Percentiles rank a stretch among this genome's conserved stretches.
Evolutionary conservation across 345 rosid genomes (phyloP).

Genomic region (Hibiscus mutabilis): DNA sequence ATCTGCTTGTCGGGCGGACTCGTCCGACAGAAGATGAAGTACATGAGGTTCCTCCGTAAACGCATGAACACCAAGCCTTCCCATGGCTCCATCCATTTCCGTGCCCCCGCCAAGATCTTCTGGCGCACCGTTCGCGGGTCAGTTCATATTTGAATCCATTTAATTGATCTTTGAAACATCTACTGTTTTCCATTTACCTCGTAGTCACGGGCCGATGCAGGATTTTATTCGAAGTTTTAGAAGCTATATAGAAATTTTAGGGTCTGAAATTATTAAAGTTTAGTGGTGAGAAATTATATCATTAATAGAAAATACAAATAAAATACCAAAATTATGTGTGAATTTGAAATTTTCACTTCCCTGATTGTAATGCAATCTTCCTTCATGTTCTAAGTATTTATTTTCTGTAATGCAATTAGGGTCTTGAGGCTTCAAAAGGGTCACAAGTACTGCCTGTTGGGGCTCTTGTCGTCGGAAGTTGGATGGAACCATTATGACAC

Average conservation of each 20-base stretch:
- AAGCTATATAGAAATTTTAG: too few relatives aligned
- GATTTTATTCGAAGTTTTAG: too few relatives aligned
- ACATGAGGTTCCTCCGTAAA: neutral
- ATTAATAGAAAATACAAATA: too few relatives aligned
- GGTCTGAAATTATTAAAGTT: too few relatives aligned
- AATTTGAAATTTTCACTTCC: too few relatives aligned
- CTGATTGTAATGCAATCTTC: too few relatives aligned
- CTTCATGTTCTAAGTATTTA: too few relatives aligned
- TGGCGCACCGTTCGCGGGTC: neutral
- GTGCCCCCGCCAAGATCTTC: neutral
- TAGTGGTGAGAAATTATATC: too few relatives aligned
- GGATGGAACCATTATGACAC: conserved; percentile 6
- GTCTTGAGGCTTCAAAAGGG: conserved; percentile 2
- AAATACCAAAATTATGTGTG: too few relatives aligned
- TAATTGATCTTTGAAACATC: too few relatives aligned
- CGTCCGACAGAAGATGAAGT: neutral
- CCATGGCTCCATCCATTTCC: neutral
- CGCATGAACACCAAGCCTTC: neutral
- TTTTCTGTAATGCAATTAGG: neutral
- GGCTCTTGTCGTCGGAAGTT: neutral
- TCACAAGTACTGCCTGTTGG: neutral
- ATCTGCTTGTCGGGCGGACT: neutral
- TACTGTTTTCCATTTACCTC: neutral
- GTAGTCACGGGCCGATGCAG: neutral
- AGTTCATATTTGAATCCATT: too few relatives aligned